A percentile compares a stretch with the other conserved stretches of the same genome.
Evolutionary conservation across 1,284 basidiomycete genomes (phyloP).

Genomic region (Microbotryomycetes sp.): DNA sequence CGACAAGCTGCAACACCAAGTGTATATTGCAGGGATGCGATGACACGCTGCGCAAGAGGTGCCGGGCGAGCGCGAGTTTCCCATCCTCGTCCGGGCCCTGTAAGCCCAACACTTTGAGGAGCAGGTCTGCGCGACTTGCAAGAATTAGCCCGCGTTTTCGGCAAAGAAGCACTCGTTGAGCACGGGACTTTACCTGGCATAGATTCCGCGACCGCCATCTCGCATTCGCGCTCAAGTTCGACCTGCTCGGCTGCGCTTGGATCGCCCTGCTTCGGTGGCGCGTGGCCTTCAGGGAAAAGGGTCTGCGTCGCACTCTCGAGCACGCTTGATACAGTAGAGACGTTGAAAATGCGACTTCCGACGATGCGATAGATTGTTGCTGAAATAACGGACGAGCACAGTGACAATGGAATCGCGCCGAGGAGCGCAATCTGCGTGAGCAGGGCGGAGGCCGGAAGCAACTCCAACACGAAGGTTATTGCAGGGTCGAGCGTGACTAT

Average conservation of each 20-base stretch:
- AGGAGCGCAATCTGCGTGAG: conserved; percentile 32
- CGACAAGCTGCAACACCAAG: conserved; percentile 56
- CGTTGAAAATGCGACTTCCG: conserved; percentile 51
- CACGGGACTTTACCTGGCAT: conserved; percentile 38
- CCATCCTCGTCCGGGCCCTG: not conserved
- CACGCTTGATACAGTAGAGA: conserved; percentile 47
- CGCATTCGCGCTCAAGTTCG: conserved; percentile 2
- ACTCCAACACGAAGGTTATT: conserved; percentile 8
- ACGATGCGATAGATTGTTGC: conserved; percentile 56
- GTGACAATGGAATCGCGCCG: conserved; percentile 13
- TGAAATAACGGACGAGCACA: conserved; percentile 7
- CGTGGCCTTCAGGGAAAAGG: conserved; percentile 73
- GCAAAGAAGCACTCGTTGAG: conserved; percentile 43
- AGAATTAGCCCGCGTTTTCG: conserved; percentile 42
- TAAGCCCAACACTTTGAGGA: not conserved
- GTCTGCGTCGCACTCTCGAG: conserved; percentile 53
- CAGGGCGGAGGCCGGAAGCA: conserved; percentile 27
- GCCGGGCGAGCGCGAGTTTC: conserved; percentile 41
- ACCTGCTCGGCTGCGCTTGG: conserved; percentile 62
- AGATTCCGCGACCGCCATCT: conserved; percentile 5
- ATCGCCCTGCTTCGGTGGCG: conserved; percentile 56
- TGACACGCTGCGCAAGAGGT: conserved; percentile 54
- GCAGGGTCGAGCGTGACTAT: not conserved
- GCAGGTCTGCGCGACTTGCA: conserved; percentile 29
- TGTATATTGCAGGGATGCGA: conserved; percentile 58